Base-by-base conservation (phyloP, 2,329 filamentous ascomycete genomes). In the Thielaviopsis cerberus region DNA sequence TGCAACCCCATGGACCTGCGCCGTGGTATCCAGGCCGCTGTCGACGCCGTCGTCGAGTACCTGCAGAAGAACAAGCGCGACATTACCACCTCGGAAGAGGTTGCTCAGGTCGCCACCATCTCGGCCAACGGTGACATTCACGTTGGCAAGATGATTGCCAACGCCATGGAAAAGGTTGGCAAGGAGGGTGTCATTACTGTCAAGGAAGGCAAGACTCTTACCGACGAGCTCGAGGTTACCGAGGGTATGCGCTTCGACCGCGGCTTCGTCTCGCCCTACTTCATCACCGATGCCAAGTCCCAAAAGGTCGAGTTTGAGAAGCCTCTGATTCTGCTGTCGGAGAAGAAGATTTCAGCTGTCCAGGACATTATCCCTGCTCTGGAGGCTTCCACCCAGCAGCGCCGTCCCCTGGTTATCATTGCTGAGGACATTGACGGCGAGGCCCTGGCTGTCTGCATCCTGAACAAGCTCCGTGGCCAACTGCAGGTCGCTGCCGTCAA, bases 221-320 rank as follows among this genome's bases (percentile, higher is more conserved):
- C 87, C 67, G 92, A 98, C 66, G 92, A 98, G 82, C 85, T 98
- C 59, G 92, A 98, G 77, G 84, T 98, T 62, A 98, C 92, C 61
- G 92, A 98, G 84, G 92, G 92, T 71, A 98, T 98, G 92, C 89
- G 92, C 73, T 98, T 98, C 76, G 92, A 98, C 81, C 91, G 92
- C 69, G 92, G 92, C 63, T 98, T 86, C 74, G 91, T 95, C 70
- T 98, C 92, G 25, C 90, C 92, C 66, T 98, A 98, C 84, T 98
- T 98, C 80, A 98, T 98, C 78, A 98, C 92, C 77, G 92, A 98
- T 69, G 77, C 89, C 81, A 98, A 98, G 85, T 74, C 90, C 61
- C 89, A 94, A 73, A 98, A 98, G 83, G 90, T 97, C 60, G 92
- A 98, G 77, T 98, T 98, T 65, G 92, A 98, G 83, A 97, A 98